Evolutionary conservation across 2,329 filamentous ascomycete genomes (phyloP).

Genomic region (Aspergillus proliferans): DNA sequence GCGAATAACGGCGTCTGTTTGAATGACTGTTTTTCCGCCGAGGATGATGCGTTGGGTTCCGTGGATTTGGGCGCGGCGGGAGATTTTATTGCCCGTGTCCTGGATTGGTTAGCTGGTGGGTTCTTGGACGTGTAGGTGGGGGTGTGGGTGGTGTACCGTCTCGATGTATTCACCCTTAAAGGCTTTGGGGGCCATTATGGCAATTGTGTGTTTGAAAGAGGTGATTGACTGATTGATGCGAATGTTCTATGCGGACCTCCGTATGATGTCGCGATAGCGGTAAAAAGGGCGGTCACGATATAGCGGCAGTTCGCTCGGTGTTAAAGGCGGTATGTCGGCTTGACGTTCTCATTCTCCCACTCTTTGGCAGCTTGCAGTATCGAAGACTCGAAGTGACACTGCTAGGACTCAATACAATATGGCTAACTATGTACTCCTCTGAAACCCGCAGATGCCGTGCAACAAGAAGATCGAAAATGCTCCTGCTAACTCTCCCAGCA

Average conservation of each 20-base stretch:
- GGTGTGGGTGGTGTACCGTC: slow-evolving; percentile 56
- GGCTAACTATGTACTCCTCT: too few relatives aligned
- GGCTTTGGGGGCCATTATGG: slow-evolving; percentile 65
- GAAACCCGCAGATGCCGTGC: too few relatives aligned
- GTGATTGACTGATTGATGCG: background rate
- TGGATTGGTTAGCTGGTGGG: slow-evolving; percentile 31
- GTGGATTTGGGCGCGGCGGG: slow-evolving; percentile 81
- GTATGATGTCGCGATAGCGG: background rate
- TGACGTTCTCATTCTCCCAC: too few relatives aligned
- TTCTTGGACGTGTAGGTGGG: background rate
- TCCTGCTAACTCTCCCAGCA: too few relatives aligned
- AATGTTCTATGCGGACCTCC: background rate
- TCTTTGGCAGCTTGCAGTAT: too few relatives aligned
- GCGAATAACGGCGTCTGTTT: slow-evolving; percentile 88
- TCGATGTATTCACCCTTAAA: slow-evolving; percentile 93
- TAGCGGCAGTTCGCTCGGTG: background rate
- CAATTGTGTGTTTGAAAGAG: background rate
- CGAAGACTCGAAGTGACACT: too few relatives aligned
- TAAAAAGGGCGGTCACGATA: background rate
- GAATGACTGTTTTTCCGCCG: slow-evolving; percentile 90
- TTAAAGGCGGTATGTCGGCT: background rate
- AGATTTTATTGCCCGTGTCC: slow-evolving; percentile 99
- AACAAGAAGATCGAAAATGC: too few relatives aligned
- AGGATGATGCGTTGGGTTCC: slow-evolving; percentile 98
- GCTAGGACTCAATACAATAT: too few relatives aligned